Percentiles rank a stretch among this genome's conserved stretches.
Conservation (phyloP, 306 rosid genomes). For the Betula pendula region DNA sequence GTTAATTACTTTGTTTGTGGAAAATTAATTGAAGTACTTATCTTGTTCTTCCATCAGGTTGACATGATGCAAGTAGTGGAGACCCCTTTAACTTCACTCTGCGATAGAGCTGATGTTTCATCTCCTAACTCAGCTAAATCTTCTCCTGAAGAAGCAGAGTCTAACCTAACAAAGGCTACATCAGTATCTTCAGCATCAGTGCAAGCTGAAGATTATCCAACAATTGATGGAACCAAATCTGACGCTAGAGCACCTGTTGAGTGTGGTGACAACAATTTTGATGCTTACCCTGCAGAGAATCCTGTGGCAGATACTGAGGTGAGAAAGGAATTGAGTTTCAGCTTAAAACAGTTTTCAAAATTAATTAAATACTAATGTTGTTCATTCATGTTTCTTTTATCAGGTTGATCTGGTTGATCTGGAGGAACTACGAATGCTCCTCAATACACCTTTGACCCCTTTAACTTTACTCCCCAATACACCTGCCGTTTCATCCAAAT, state of each 20-base stretch:
- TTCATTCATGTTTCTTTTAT: background rate
- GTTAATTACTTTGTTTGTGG: too few relatives aligned
- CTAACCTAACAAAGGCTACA: slow-evolving; percentile 36
- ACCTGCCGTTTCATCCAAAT: slow-evolving; percentile 15
- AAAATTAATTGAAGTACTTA: background rate
- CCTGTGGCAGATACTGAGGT: background rate
- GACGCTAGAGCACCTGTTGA: background rate
- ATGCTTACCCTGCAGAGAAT: slow-evolving; percentile 1
- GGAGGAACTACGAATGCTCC: too few relatives aligned
- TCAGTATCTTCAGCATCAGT: slow-evolving; percentile 42
- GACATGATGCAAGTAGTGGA: slow-evolving; percentile 27
- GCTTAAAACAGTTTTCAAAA: too few relatives aligned
- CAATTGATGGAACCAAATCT: slow-evolving; percentile 28
- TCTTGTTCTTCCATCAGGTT: slow-evolving; percentile 30
- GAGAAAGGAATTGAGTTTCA: background rate
- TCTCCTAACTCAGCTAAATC: slow-evolving; percentile 41
- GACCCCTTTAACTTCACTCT: background rate
- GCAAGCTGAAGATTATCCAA: slow-evolving; percentile 15
- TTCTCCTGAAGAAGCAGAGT: slow-evolving; percentile 55
- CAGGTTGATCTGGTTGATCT: too few relatives aligned
- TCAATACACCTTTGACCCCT: too few relatives aligned
- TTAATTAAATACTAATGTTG: background rate
- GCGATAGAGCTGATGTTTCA: slow-evolving; percentile 23
- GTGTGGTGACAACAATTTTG: too few relatives aligned
- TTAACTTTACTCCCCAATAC: background rate